phyloP scores from a whole-genome alignment of 345 rosid genomes.

The Erodium maritimum region DNA sequence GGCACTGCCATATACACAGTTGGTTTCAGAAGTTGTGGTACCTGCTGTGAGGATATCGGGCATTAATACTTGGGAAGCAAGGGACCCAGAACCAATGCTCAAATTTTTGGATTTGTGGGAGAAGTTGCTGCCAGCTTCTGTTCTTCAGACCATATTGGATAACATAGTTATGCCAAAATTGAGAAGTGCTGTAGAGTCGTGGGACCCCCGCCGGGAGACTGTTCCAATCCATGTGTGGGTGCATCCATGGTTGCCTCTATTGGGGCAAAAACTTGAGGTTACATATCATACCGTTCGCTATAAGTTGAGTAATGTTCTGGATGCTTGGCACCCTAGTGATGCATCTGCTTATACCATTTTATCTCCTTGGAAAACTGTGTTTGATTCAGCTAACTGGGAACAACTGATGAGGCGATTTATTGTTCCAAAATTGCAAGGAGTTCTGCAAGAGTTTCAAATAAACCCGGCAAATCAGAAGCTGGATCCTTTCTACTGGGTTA shows the following conservation, averaged over 20 bases:
- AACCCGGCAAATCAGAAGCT: constrained; percentile 72
- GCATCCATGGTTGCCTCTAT: constrained; percentile 82
- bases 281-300: constrained; percentile 62
- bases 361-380: constrained; percentile 89
- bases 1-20: too few species aligned
- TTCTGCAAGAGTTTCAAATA: constrained; percentile 68
- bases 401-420: constrained; percentile 75
- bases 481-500: constrained; percentile 67
- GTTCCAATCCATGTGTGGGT: constrained; percentile 91
- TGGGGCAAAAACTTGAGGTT: constrained; percentile 70
- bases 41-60: too few species aligned
- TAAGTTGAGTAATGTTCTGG: constrained; percentile 79
- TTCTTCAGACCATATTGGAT: constrained; percentile 48
- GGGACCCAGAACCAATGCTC: constrained; percentile 96
- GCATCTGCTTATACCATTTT: constrained; percentile 75
- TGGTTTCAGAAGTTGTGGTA: too few species aligned
- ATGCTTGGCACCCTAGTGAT: constrained; percentile 87
- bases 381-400: constrained; percentile 85
- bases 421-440: constrained; percentile 80
- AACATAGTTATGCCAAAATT: constrained; percentile 65
- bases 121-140: constrained; percentile 53
- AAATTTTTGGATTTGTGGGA: too few species aligned
- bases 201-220: constrained; percentile 76
- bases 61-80: constrained; percentile 86
- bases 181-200: constrained; percentile 58